Evolutionary conservation across 257 asterid species (phyloP), one percentile per base, ranked within the genome.

Genomic region (Capsicum rhomboideum): DNA sequence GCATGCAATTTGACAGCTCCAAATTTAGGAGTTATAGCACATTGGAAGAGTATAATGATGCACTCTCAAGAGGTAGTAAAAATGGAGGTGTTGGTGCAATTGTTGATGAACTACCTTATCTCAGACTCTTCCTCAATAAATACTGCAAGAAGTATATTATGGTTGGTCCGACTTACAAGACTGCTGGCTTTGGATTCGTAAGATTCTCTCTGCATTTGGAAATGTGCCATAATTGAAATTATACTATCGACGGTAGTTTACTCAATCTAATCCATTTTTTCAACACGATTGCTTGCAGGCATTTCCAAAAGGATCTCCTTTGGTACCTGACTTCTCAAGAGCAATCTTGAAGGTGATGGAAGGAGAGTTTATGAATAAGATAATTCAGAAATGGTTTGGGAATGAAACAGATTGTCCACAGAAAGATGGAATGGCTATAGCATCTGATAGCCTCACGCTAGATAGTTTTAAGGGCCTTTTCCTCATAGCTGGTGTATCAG

Each of bases 131-230:
- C 55, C 71, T 89, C 23, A 78, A 86, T n/a, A 85, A 67, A 78
- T 84, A 83, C 29, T 88, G 92, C 83, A 74, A 79, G 84, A 88
- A 89, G 82, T 90, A 88, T 79, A 81, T 17, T 83, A 85, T 82
- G 28, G 75, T 87, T 12, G 88, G 87, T 29, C 95, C 89, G 14
- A 80, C 84, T 64, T 84, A 91, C 79, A 89, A 91, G 54, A 89
- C 92, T 0, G 89, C 84, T 63, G 93, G 93, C 56, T 90, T 89
- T 58, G 90, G 88, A 59, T 88, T 89, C 13, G 91, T 90, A 87
- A 88, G 91, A 75, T 56, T 67, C 77, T 34, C 16, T 23, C 28
- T 56, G 68, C 40, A 14, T 29, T 20, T 63, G 69, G 40, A 63
- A 12, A 63, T 23, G 69, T 26, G 26, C 69, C 68, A 1, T 61